phyloP scores from a whole-genome alignment of 768 basidiomycete genomes.

The Pleurotus platypus region DNA sequence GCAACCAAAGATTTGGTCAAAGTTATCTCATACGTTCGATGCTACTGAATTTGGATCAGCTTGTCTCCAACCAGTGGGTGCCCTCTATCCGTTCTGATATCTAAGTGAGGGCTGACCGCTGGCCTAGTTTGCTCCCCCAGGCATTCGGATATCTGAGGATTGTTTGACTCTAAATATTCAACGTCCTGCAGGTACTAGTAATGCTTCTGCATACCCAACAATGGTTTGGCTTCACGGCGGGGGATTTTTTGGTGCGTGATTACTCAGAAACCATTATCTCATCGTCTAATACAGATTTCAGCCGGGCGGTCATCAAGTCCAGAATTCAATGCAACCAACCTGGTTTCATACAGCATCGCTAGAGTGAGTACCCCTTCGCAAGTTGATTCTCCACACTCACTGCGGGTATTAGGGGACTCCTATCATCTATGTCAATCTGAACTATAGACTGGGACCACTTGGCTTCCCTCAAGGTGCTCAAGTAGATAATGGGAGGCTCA shows the following conservation, averaged over 20 bases:
- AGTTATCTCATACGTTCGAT: constrained; percentile 16
- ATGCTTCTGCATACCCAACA: constrained; percentile 30
- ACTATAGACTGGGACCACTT: constrained; percentile 46
- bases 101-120: too few relatives aligned
- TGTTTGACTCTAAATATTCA: constrained; percentile 45
- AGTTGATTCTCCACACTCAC: too few relatives aligned
- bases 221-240: constrained; percentile 33
- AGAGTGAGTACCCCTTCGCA: constrained; percentile 13
- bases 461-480: constrained; percentile 41
- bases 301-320: constrained; percentile 10
- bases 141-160: constrained; percentile 33
- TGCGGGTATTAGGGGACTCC: constrained; percentile 26
- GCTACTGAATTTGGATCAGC: constrained; percentile 20
- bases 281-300: not conserved
- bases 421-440: constrained; percentile 42
- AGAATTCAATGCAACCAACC: constrained; percentile 26
- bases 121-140: not conserved
- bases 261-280: not conserved
- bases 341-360: constrained; percentile 21
- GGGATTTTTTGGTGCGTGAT: constrained; percentile 11
- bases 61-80: constrained; percentile 21
- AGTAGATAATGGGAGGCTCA: constrained; percentile 30
- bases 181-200: constrained; percentile 22
- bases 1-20: constrained; percentile 13
- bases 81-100: not conserved